These are phyloP conservation scores for Epichloe sibirici DNA, from an alignment of 2,329 filamentous ascomycete genomes.

Conservation along the genomic window DNA sequence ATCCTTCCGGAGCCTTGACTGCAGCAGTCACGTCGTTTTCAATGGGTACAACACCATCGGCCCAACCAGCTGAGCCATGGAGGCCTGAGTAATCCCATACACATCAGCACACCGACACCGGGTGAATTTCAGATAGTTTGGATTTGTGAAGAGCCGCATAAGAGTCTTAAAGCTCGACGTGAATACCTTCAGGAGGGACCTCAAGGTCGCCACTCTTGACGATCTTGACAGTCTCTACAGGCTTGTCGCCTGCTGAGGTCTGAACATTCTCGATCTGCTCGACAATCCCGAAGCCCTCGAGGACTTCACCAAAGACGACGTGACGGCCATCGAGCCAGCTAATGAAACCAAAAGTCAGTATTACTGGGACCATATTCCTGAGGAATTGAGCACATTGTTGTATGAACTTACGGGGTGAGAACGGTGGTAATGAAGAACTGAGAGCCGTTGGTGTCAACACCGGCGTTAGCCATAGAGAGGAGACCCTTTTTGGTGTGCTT, in stretches of 20 bases:
- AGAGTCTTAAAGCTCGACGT: conserved; percentile 62
- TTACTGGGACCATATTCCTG: background rate
- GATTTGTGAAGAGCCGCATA: conserved; percentile 8
- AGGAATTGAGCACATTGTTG: background rate
- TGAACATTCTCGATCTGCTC: conserved; percentile 63
- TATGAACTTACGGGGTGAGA: conserved; percentile 50
- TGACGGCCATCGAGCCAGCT: conserved; percentile 76
- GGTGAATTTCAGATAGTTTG: conserved; percentile 8
- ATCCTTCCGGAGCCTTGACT: conserved; percentile 5
- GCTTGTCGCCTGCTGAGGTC: conserved; percentile 57
- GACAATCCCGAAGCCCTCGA: conserved; percentile 74
- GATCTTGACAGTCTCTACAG: conserved; percentile 59
- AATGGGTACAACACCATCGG: conserved; percentile 7
- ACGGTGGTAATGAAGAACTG: conserved; percentile 89
- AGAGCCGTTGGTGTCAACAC: conserved; percentile 75
- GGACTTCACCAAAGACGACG: conserved; percentile 80
- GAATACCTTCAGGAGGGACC: conserved; percentile 84
- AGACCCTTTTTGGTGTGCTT: conserved; percentile 80
- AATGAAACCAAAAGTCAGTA: background rate
- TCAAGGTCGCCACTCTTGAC: conserved; percentile 73
- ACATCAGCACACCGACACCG: conserved; percentile 24
- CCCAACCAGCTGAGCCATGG: conserved; percentile 14
- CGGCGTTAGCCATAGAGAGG: conserved; percentile 76
- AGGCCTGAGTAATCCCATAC: conserved; percentile 18
- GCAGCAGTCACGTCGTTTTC: conserved; percentile 4